Conservation (phyloP, 129 eudicot genomes). For the Flaveria brownii region DNA sequence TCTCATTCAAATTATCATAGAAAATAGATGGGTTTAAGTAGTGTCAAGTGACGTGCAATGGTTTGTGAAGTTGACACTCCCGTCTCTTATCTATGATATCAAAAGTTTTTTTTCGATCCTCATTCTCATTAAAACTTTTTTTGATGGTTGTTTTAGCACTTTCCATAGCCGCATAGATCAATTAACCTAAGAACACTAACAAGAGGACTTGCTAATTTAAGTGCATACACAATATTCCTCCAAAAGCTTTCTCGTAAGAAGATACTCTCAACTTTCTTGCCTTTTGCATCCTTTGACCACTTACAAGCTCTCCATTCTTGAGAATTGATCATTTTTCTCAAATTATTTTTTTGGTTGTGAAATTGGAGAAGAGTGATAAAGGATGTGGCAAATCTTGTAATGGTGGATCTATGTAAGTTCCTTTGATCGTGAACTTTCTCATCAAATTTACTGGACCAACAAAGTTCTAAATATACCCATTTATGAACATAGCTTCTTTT, state of each 20-base stretch:
- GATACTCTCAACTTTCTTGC: neutral
- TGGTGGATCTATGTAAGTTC: neutral
- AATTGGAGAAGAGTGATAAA: neutral
- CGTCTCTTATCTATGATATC: constrained; percentile 10
- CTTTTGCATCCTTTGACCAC: neutral
- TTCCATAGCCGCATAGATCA: constrained; percentile 11
- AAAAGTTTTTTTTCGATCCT: neutral
- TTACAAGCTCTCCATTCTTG: neutral
- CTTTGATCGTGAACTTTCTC: neutral
- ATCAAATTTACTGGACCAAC: neutral
- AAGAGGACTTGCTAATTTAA: constrained; percentile 21
- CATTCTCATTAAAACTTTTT: neutral
- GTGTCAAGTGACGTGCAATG: constrained; percentile 10
- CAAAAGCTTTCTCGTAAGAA: constrained; percentile 14
- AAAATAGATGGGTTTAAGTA: constrained; percentile 1
- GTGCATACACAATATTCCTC: constrained; percentile 24
- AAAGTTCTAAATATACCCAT: neutral
- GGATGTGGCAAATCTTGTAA: neutral
- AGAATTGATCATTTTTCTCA: neutral
- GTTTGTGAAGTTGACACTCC: constrained; percentile 18
- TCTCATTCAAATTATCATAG: neutral
- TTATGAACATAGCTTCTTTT: no score
- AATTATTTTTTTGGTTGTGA: no score
- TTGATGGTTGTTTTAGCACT: constrained; percentile 15
- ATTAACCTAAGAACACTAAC: constrained; percentile 18